phyloP scores from a whole-genome alignment of 148 eudicot genomes.

The Gaultheria prostrata region DNA sequence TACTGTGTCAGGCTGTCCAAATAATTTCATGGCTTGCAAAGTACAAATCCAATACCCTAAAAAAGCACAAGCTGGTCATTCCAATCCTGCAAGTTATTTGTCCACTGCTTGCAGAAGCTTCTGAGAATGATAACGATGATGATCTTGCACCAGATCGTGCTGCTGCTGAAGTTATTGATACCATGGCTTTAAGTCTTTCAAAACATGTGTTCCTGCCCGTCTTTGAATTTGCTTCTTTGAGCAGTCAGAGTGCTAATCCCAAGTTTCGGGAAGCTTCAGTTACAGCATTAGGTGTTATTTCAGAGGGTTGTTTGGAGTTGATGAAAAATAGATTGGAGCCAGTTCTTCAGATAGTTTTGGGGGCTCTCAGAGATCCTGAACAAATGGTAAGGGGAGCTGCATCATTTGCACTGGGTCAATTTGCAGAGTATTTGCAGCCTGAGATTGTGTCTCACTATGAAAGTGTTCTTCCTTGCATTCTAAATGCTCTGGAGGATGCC shows the following conservation, averaged over 20 bases:
- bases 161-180: conserved; percentile 96
- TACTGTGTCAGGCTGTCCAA: conserved; percentile 73
- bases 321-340: conserved; percentile 75
- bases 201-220: conserved; percentile 83
- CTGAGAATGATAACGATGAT: conserved; percentile 69
- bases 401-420: conserved; percentile 91
- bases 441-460: conserved; percentile 88
- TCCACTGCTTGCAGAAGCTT: conserved; percentile 80
- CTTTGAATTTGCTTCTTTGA: conserved; percentile 74
- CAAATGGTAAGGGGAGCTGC: conserved; percentile 98
- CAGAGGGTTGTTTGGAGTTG: conserved; percentile 82
- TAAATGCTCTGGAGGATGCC: conserved; percentile 76
- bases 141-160: conserved; percentile 95
- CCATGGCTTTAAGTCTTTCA: conserved; percentile 82
- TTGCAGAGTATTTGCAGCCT: conserved; percentile 94
- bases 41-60: conserved; percentile 81
- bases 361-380: conserved; percentile 86
- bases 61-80: conserved; percentile 79
- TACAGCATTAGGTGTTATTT: conserved; percentile 80
- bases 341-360: conserved; percentile 81
- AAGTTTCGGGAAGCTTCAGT: conserved; percentile 90
- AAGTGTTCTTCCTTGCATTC: conserved; percentile 82
- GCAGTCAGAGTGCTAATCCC: conserved; percentile 69
- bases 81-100: conserved; percentile 87
- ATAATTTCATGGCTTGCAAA: conserved; percentile 96